Base-by-base conservation (phyloP, 768 basidiomycete species). In the Lactarius trivialis region DNA sequence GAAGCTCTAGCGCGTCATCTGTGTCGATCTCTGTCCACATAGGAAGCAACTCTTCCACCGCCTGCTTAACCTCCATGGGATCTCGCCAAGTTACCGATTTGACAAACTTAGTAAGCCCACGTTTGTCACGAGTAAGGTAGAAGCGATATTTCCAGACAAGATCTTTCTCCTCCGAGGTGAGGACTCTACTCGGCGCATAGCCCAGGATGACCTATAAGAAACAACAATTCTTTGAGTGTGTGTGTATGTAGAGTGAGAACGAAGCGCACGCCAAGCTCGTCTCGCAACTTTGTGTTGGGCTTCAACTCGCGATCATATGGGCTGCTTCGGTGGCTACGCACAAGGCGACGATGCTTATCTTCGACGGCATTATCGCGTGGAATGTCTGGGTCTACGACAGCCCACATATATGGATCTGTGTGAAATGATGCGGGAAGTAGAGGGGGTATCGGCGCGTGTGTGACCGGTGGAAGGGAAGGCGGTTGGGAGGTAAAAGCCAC, bases 141-240 rank as follows among this genome's bases (percentile, higher is more conserved):
- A 98, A 99, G n/a, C 97, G 84, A 80, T 96, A 99, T 73, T 96
- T 95, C 97, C 97, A 99, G 41, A 98, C 86, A 45, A 95, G 77
- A 68, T 98, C 96, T 71, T 96, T 97, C 75, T 98, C 96, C 69
- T 94, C 91, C 0, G 93, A 86, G 4, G 84, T 90, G 8, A 99
- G 78, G 11, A 82, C 80, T 62, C 88, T 91, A 61, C 90, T 95
- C 0, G 97, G 97, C 0, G 95, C 87, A 67, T 98, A 93, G 55
- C 85, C 85, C 55, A 99, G 82, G 53, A 99, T 93, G 64, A 86
- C 85, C 94, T 98, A 65, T 4, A 60, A 43, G 15, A 43, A 0
- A 26, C 2, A 41, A 51, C 3, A n/a, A 48, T 24, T 45, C 0
- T 15, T 15, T 53, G 9, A 54, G 36, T 49, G 4, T 33, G 9